Evolutionary conservation across 148 eudicot species (phyloP), one percentile per base, ranked within the genome.

Genomic region (Nyssa sinensis): DNA sequence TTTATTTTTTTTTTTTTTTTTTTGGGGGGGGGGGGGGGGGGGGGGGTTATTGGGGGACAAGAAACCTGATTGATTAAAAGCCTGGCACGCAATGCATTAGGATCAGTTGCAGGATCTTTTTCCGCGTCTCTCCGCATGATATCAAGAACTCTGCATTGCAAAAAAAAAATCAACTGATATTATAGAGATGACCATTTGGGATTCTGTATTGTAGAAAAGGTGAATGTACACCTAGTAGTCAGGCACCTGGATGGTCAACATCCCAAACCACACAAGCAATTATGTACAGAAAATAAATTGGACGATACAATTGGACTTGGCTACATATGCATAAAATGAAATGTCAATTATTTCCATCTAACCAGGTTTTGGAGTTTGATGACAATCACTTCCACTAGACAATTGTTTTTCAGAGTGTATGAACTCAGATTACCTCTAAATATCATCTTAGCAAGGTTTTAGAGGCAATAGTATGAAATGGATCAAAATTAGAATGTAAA

Each of bases 51-150:
- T 53, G 19, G 62, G 73, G 44, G 47, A 35, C 44, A 44, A 4
- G 4, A 24, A 64, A 95, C 98, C 96, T 95, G 96, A 75, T 84
- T 65, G 28, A 95, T 70, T 80, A 95, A 78, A 77, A 88, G 83
- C 84, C 85, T 88, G 35, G 99, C 99, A 77, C 74, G 86, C 64
- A 70, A 70, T 62, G 83, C 96, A 85, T 92, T 84, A 44, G 90
- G 91, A 61, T 88, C 84, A 73, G 76, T 80, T 70, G 83, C 82
- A 76, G 94, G 89, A 79, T 95, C 99, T 71, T 84, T 83, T 69
- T 83, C 72, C 51, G 99, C 91, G 81, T 92, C 98, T 61, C 63
- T 78, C 81, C 81, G 77, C 98, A 95, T 95, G 63, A 90, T 90
- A 28, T 90, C 98, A 80, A 82, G 92, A 75, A 95, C 98, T 78